Evolutionary conservation across 2,329 filamentous ascomycete genomes (phyloP).

Genomic region (Trichoderma cornu-damae): DNA sequence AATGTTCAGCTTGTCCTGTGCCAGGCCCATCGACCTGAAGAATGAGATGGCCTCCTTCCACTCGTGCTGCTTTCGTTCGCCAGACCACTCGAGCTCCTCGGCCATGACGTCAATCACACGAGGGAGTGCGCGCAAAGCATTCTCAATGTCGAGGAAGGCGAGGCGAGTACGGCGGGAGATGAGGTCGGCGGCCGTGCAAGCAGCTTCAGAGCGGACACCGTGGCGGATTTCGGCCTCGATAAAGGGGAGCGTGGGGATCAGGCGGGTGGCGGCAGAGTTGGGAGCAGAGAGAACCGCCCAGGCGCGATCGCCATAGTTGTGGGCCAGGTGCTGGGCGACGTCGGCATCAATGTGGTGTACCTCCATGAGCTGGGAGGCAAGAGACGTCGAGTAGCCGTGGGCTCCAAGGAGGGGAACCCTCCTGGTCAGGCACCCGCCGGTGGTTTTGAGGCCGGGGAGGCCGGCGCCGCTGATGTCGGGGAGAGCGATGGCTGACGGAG

Average conservation of each 20-base stretch:
- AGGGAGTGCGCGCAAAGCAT: conserved; percentile 63
- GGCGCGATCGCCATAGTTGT: conserved; percentile 51
- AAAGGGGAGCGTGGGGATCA: conserved; percentile 64
- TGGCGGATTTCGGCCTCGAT: conserved; percentile 70
- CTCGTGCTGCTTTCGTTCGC: conserved; percentile 49
- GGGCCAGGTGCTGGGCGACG: conserved; percentile 39
- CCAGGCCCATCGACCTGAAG: conserved; percentile 43
- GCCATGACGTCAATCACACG: conserved; percentile 67
- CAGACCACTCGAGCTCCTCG: conserved; percentile 62
- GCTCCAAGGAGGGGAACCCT: conserved; percentile 68
- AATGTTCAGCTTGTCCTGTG: conserved; percentile 24
- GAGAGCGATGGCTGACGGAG: conserved; percentile 46
- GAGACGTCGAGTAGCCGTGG: conserved; percentile 55
- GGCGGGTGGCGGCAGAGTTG: conserved; percentile 51
- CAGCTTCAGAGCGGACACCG: conserved; percentile 66
- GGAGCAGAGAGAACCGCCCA: conserved; percentile 59
- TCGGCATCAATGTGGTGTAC: conserved; percentile 37
- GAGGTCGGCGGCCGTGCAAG: conserved; percentile 66
- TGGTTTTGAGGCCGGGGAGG: conserved; percentile 43
- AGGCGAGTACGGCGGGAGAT: conserved; percentile 65
- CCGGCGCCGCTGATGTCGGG: conserved; percentile 64
- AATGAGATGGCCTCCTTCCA: conserved; percentile 50
- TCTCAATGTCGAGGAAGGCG: conserved; percentile 71
- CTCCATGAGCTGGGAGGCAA: conserved; percentile 34
- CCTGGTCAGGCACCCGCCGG: conserved; percentile 71